phyloP scores from a whole-genome alignment of 2,329 filamentous ascomycete species.

The Fusarium sp. region DNA sequence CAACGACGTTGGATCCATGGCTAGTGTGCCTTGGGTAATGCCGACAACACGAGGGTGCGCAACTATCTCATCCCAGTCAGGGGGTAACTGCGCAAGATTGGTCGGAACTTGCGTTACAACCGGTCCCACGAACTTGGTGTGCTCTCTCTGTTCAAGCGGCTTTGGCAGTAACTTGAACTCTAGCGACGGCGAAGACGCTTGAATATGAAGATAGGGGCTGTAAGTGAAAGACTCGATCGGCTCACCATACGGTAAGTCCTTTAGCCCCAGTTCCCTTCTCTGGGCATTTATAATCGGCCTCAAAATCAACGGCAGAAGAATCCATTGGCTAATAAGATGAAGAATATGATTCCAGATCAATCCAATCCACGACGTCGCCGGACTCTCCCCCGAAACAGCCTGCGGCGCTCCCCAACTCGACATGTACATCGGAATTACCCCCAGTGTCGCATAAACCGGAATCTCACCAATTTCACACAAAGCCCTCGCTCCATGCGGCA shows the following conservation, averaged over 20 bases:
- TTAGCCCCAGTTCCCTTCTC: conserved; percentile 47
- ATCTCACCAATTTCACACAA: conserved; percentile 52
- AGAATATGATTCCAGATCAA: conserved; percentile 46
- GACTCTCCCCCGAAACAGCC: conserved; percentile 50
- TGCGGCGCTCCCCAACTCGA: conserved; percentile 48
- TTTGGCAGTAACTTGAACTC: conserved; percentile 50
- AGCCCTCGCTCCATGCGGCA: conserved; percentile 54
- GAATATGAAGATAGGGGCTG: conserved; percentile 55
- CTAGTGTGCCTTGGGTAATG: conserved; percentile 55
- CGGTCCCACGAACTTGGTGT: conserved; percentile 52
- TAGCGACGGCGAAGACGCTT: conserved; percentile 51
- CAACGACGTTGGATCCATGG: conserved; percentile 53
- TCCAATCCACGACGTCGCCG: conserved; percentile 45
- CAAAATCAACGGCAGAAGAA: conserved; percentile 46
- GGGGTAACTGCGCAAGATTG: conserved; percentile 42
- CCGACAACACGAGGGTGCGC: conserved; percentile 49
- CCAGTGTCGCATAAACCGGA: conserved; percentile 54
- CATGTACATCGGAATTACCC: conserved; percentile 55
- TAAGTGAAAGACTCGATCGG: conserved; percentile 51
- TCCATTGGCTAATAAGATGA: conserved; percentile 47
- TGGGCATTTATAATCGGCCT: conserved; percentile 50
- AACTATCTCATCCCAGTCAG: conserved; percentile 51
- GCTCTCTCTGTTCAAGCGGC: conserved; percentile 26
- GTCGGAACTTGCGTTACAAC: conserved; percentile 46
- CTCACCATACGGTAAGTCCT: conserved; percentile 47